Evolutionary conservation across 257 asterid genomes (phyloP).

Genomic region (Solanum gandarillasii): DNA sequence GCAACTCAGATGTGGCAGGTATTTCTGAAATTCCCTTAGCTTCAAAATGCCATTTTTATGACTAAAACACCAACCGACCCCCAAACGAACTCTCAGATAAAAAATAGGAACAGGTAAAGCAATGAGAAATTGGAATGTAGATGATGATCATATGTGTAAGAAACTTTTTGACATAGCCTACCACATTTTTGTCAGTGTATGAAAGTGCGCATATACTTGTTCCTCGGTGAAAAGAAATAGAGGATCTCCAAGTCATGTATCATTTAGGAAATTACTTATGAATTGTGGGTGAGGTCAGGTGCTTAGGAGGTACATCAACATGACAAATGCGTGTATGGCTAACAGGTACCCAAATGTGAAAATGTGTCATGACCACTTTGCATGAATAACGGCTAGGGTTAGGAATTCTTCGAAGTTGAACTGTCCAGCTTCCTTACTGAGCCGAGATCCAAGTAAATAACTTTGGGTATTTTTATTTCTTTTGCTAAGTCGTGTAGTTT

Average conservation of each 20-base stretch:
- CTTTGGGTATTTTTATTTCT: background rate
- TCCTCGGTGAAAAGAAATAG: background rate
- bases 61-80: constrained; percentile 5
- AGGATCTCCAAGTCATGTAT: background rate
- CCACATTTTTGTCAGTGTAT: background rate
- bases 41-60: constrained; percentile 2
- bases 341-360: background rate
- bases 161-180: background rate
- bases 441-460: background rate
- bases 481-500: background rate
- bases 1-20: constrained; percentile 43
- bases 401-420: background rate
- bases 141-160: background rate
- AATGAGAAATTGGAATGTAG: background rate
- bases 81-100: background rate
- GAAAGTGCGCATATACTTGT: background rate
- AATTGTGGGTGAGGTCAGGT: background rate
- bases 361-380: background rate
- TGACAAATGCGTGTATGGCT: background rate
- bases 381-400: background rate
- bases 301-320: background rate
- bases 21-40: background rate
- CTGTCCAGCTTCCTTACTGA: background rate
- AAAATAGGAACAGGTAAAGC: background rate
- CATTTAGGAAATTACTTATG: background rate